These are phyloP conservation scores for Silene uniflora DNA, from an alignment of 148 eudicot species.

Conservation along the genomic window DNA sequence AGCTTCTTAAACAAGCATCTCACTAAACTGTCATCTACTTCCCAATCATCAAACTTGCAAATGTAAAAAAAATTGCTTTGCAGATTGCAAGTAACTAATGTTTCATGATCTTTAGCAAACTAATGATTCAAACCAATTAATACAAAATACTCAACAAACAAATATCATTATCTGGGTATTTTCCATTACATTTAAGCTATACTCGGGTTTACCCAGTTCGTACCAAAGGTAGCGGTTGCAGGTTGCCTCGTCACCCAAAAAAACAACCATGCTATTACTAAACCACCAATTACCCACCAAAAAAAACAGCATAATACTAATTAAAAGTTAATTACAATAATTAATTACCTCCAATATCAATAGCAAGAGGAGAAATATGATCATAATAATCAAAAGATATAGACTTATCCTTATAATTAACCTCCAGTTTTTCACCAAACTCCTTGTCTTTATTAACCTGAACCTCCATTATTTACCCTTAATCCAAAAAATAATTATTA, in stretches of 20 bases:
- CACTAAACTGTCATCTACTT: neutral
- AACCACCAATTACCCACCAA: neutral
- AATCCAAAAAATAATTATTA: neutral
- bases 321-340: neutral
- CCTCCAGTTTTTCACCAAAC: slow-evolving; percentile 6
- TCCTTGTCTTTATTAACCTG: neutral
- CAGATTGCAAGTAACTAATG: neutral
- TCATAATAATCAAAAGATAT: slow-evolving; percentile 28
- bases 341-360: slow-evolving; percentile 86
- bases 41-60: neutral
- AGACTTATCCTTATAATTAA: slow-evolving; percentile 6
- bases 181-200: neutral
- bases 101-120: neutral
- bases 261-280: neutral
- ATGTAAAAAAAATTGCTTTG: neutral
- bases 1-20: neutral
- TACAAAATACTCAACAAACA: neutral
- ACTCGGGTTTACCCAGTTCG: too few species aligned
- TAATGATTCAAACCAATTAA: neutral
- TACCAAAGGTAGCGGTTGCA: too few species aligned
- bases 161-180: neutral
- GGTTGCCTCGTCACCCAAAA: too few species aligned
- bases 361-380: slow-evolving; percentile 51
- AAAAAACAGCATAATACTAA: neutral
- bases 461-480: slow-evolving; percentile 23